A percentile compares a stretch with the other conserved stretches of the same genome.
phyloP scores from a whole-genome alignment of 805 yeast genomes.

The Priceomyces medius region DNA sequence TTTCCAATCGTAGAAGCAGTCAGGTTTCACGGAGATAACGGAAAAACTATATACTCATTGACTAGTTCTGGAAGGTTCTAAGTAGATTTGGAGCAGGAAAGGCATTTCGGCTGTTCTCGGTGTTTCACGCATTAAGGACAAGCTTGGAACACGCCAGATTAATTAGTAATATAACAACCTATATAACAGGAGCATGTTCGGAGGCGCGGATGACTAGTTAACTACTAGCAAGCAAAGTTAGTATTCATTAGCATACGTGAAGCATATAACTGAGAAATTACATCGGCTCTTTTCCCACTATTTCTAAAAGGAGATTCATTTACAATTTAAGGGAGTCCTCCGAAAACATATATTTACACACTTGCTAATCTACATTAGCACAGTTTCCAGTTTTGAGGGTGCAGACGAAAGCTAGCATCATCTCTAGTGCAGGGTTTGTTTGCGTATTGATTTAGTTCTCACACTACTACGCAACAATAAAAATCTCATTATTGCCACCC shows the following conservation, averaged over 20 bases:
- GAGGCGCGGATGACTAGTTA: background rate
- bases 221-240: background rate
- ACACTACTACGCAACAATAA: constrained; percentile 5
- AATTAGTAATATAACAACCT: background rate
- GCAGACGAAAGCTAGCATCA: no score
- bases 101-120: background rate
- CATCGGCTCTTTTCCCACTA: no score
- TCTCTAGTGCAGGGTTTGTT: constrained; percentile 1
- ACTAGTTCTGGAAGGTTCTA: background rate
- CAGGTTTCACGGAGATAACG: background rate
- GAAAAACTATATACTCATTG: background rate
- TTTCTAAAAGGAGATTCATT: no score
- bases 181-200: background rate
- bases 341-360: background rate
- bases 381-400: no score
- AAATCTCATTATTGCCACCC: constrained; percentile 3
- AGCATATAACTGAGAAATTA: no score
- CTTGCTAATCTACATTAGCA: background rate
- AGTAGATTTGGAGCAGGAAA: background rate
- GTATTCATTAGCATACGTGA: no score
- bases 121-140: no score
- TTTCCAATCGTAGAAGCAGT: background rate
- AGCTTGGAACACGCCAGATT: no score
- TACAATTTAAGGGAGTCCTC: no score
- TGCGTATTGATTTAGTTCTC: background rate